These are phyloP conservation scores for Osmozyma mogii DNA, from an alignment of 805 yeast genomes.

Conservation along the genomic window DNA sequence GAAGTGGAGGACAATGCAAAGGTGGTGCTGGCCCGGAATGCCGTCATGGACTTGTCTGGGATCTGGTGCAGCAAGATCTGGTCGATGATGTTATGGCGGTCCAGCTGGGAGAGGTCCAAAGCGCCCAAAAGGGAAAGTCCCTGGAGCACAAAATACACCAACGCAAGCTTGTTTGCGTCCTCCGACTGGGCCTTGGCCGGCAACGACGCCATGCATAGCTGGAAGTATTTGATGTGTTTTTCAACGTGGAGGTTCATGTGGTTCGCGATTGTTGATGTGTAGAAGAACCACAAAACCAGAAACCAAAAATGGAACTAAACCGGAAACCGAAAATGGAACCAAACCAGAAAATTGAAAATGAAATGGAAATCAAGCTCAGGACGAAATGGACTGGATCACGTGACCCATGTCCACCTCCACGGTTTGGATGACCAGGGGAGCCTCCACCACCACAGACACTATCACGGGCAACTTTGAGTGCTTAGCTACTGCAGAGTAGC, in stretches of 20 bases:
- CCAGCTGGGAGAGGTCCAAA: conserved; percentile 20
- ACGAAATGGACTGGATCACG: too few relatives aligned
- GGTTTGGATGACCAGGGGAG: too few relatives aligned
- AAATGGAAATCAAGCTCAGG: too few relatives aligned
- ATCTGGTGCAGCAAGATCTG: conserved; percentile 30
- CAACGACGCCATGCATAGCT: conserved; percentile 43
- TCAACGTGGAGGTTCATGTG: conserved; percentile 11
- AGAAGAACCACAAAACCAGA: too few relatives aligned
- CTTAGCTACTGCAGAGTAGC: too few relatives aligned
- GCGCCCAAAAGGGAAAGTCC: conserved; percentile 46
- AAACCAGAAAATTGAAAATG: too few relatives aligned
- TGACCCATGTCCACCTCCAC: too few relatives aligned
- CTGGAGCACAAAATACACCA: conserved; percentile 62
- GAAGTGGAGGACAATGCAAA: conserved; percentile 24
- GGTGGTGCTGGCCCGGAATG: conserved; percentile 53
- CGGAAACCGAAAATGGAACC: too few relatives aligned
- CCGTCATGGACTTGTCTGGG: conserved; percentile 23
- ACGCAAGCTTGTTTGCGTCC: conserved; percentile 62
- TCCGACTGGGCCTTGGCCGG: conserved; percentile 52
- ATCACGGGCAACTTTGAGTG: too few relatives aligned
- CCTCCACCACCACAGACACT: too few relatives aligned
- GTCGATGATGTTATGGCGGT: conserved; percentile 38
- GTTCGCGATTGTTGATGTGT: background rate
- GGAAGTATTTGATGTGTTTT: conserved; percentile 39
- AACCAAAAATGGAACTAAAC: too few relatives aligned